A percentile compares a stretch with the other conserved stretches of the same genome.
phyloP scores from a whole-genome alignment of 306 rosid genomes.

The Herpetospermum pedunculosum region DNA sequence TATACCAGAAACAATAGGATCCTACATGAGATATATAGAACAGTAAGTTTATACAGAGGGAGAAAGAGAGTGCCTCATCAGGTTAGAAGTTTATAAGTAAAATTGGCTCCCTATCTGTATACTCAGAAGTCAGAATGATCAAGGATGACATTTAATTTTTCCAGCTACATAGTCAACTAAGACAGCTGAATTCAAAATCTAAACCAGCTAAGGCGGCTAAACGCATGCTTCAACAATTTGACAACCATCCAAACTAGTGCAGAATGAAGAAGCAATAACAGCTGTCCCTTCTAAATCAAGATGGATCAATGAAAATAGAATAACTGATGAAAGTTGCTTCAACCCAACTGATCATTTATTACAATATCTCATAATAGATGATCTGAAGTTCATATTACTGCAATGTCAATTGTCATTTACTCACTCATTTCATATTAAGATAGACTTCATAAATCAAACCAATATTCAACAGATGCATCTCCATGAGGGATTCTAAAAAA shows the following conservation, averaged over 20 bases:
- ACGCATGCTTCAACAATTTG: not conserved
- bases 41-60: conserved; percentile 9
- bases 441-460: not conserved
- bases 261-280: not conserved
- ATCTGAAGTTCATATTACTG: not conserved
- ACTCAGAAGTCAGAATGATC: not conserved
- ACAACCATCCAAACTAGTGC: not conserved
- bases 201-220: not conserved
- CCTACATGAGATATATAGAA: conserved; percentile 37
- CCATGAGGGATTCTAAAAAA: not conserved
- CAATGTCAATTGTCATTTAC: not conserved
- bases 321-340: not conserved
- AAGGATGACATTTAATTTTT: not conserved
- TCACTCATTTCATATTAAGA: not conserved
- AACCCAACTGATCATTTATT: not conserved
- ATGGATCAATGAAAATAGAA: not conserved
- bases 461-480: not conserved
- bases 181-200: not conserved
- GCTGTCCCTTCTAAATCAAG: not conserved
- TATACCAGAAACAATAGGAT: conserved; percentile 77
- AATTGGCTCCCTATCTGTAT: not conserved
- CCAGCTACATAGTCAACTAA: not conserved
- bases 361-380: not conserved
- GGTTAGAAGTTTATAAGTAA: not conserved
- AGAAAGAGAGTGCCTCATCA: conserved; percentile 1